A percentile compares a stretch with the other conserved stretches of the same genome.
Evolutionary conservation across 2,329 filamentous ascomycete genomes (phyloP).

Genomic region (Pestalotiopsis sp.): DNA sequence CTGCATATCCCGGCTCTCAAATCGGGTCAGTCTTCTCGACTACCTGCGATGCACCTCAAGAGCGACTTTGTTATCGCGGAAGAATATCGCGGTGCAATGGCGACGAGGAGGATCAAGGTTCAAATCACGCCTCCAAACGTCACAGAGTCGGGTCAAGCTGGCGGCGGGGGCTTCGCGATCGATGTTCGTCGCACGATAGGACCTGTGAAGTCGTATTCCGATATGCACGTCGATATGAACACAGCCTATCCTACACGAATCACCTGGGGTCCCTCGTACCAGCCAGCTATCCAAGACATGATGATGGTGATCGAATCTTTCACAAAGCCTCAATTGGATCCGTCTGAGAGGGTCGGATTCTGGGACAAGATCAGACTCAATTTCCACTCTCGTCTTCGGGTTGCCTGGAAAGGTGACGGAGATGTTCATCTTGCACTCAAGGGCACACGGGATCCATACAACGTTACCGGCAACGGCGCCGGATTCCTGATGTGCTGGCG

Average conservation of each 20-base stretch:
- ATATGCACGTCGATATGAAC: conserved; percentile 90
- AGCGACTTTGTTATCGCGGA: conserved; percentile 96
- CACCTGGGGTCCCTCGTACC: conserved; percentile 96
- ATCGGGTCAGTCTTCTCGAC: conserved; percentile 73
- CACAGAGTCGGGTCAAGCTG: conserved; percentile 55
- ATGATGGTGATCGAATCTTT: conserved; percentile 99
- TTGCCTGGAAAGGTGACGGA: conserved; percentile 93
- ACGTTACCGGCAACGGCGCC: conserved; percentile 87
- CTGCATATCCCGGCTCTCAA: conserved; percentile 87
- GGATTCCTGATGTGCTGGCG: conserved; percentile 99
- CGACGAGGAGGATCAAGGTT: conserved; percentile 77
- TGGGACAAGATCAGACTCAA: conserved; percentile 98
- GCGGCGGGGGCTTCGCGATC: conserved; percentile 72
- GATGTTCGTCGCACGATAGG: conserved; percentile 90
- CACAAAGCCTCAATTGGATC: conserved; percentile 91
- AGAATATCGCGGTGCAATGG: conserved; percentile 81
- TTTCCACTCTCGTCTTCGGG: conserved; percentile 87
- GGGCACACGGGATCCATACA: conserved; percentile 88
- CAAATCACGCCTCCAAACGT: conserved; percentile 77
- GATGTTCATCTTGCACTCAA: conserved; percentile 94
- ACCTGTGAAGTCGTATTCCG: conserved; percentile 94
- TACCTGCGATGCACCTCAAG: conserved; percentile 80
- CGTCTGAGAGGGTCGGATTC: conserved; percentile 91
- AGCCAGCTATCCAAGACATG: conserved; percentile 98
- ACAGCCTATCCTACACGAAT: conserved; percentile 89